These are phyloP conservation scores for Fusarium sp. DNA, from an alignment of 2,329 filamentous ascomycete species.

Conservation along the genomic window DNA sequence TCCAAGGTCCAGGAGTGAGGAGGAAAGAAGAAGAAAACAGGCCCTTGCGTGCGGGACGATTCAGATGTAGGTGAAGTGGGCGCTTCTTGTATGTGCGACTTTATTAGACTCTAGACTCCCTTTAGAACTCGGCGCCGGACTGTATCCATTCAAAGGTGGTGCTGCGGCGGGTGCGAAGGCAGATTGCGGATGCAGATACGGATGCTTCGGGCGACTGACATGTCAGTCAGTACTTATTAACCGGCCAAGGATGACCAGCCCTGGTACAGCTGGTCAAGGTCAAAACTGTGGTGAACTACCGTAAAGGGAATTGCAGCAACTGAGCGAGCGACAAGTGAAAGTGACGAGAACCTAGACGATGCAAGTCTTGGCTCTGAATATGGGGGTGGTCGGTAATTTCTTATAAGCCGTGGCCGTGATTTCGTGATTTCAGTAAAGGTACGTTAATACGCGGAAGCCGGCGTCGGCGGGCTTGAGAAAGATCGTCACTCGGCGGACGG, in stretches of 20 bases:
- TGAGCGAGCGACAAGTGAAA: constrained; percentile 21
- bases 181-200: constrained; percentile 29
- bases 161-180: constrained; percentile 37
- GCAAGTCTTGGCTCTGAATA: constrained; percentile 34
- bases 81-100: constrained; percentile 39
- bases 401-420: constrained; percentile 14
- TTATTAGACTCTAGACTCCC: constrained; percentile 38
- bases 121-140: constrained; percentile 39
- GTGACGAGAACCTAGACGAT: constrained; percentile 6
- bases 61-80: constrained; percentile 31
- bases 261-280: constrained; percentile 26
- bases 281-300: constrained; percentile 17
- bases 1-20: constrained; percentile 15
- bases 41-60: constrained; percentile 27
- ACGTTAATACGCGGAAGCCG: constrained; percentile 26
- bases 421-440: not conserved
- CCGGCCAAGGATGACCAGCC: constrained; percentile 33
- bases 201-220: constrained; percentile 44
- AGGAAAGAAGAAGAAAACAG: constrained; percentile 10
- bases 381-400: constrained; percentile 26
- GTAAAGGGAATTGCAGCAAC: constrained; percentile 22
- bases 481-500: constrained; percentile 29
- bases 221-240: constrained; percentile 35
- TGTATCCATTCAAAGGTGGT: constrained; percentile 42
- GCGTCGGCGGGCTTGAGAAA: constrained; percentile 18